A percentile compares a stretch with the other conserved stretches of the same genome.
Evolutionary conservation across 31 red algal species (phyloP).

Genomic region (Porphyra umbilicalis): DNA sequence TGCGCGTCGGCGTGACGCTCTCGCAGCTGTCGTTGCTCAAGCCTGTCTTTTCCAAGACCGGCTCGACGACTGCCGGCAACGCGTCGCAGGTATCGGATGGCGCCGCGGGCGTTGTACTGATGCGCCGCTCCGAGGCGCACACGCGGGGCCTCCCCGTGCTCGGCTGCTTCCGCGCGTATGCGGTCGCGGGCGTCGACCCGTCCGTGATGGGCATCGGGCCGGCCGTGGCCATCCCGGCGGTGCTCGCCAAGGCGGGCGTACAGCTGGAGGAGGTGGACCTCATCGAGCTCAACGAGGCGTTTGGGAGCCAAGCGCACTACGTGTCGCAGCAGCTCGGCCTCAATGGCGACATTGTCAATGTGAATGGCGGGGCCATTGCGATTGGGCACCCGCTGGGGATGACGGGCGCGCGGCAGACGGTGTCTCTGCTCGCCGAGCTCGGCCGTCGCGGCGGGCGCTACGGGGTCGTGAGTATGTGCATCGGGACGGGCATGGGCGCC

Average conservation of each 20-base stretch:
- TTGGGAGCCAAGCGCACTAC: constrained; percentile 96
- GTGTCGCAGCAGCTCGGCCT: constrained; percentile 70
- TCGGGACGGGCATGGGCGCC: constrained; percentile 98
- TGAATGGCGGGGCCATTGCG: constrained; percentile 98
- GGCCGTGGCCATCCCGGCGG: constrained; percentile 81
- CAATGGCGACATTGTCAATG: constrained; percentile 88
- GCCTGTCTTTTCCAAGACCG: constrained; percentile 81
- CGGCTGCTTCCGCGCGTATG: constrained; percentile 70
- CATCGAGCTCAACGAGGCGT: constrained; percentile 98
- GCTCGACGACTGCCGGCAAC: constrained; percentile 95
- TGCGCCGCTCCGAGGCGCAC: constrained; percentile 88
- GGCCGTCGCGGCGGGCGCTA: constrained; percentile 60
- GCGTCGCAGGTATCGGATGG: constrained; percentile 98
- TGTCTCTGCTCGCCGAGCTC: constrained; percentile 85
- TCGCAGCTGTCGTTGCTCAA: constrained; percentile 62
- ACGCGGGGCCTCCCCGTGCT: constrained; percentile 58
- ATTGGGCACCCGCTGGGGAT: constrained; percentile 97
- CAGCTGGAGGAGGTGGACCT: constrained; percentile 73
- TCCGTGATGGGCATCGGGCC: constrained; percentile 97
- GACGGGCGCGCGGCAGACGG: constrained; percentile 85
- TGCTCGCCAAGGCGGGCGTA: constrained; percentile 72
- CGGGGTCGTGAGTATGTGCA: constrained; percentile 97
- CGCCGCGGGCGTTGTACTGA: constrained; percentile 86
- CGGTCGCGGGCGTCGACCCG: constrained; percentile 86
- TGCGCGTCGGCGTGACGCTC: constrained; percentile 74